These are phyloP conservation scores for Colletotrichum sp. DNA, from an alignment of 2,329 filamentous ascomycete genomes.

Conservation along the genomic window DNA sequence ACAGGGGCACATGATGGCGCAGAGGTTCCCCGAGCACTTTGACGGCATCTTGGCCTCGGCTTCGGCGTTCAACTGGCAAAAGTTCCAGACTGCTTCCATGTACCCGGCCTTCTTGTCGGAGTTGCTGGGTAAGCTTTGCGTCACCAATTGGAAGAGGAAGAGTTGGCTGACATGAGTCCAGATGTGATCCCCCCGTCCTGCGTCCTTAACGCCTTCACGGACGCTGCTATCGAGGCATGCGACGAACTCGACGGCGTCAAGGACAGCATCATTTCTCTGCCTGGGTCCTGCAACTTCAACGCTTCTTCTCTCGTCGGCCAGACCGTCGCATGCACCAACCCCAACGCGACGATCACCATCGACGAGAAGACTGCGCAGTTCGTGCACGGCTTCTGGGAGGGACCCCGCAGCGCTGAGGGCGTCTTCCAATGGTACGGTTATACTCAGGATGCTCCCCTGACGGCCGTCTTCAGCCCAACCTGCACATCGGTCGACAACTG, in stretches of 20 bases:
- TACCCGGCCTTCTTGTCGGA: not conserved
- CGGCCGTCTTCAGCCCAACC: not conserved
- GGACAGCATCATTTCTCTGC: conserved; percentile 45
- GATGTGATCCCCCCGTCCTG: not conserved
- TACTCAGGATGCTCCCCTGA: not conserved
- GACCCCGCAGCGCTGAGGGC: not conserved
- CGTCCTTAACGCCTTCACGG: conserved; percentile 37
- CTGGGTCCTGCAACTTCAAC: not conserved
- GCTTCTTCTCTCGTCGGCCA: conserved; percentile 17
- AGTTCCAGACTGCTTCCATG: not conserved
- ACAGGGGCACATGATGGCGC: conserved; percentile 59
- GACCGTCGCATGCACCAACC: conserved; percentile 21
- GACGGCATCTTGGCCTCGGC: conserved; percentile 59
- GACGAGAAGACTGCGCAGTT: not conserved
- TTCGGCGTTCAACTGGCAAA: conserved; percentile 38
- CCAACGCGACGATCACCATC: not conserved
- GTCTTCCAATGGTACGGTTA: not conserved
- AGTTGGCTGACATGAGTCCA: not conserved
- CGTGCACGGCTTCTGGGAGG: not conserved
- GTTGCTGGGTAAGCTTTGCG: not conserved
- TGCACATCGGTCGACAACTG: not conserved
- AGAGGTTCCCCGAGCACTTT: conserved; percentile 61
- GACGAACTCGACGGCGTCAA: conserved; percentile 51
- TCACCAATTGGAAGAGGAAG: not conserved
- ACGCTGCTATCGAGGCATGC: conserved; percentile 40